These are phyloP conservation scores for Beauveria australis DNA, from an alignment of 2,329 filamentous ascomycete species.

Conservation along the genomic window DNA sequence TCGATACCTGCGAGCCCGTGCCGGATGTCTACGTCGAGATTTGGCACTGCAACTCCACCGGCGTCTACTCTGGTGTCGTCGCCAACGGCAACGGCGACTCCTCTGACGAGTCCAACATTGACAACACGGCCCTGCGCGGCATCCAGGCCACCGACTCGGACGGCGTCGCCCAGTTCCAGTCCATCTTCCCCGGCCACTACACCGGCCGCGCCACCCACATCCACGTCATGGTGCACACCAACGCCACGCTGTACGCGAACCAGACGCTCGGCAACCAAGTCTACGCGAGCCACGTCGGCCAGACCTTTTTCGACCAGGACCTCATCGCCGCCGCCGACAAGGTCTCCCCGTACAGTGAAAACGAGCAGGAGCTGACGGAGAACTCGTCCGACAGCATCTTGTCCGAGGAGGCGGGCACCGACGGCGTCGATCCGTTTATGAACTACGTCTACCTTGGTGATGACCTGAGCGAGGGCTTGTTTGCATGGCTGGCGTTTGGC, in stretches of 20 bases:
- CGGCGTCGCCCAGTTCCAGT: conserved; percentile 35
- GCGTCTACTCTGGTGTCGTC: conserved; percentile 35
- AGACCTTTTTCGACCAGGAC: conserved; percentile 55
- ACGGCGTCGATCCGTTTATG: conserved; percentile 47
- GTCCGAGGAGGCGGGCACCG: conserved; percentile 36
- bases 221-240: conserved; percentile 33
- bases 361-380: conserved; percentile 36
- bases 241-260: conserved; percentile 25
- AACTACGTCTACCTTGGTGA: conserved; percentile 52
- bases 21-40: conserved; percentile 32
- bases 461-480: conserved; percentile 39
- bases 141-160: conserved; percentile 32
- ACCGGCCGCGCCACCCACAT: conserved; percentile 38
- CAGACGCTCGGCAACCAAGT: conserved; percentile 26
- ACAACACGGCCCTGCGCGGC: conserved; percentile 27
- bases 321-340: conserved; percentile 44
- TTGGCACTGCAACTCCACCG: conserved; percentile 38
- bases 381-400: conserved; percentile 45
- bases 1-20: conserved; percentile 32
- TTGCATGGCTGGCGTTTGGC: conserved; percentile 47
- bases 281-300: conserved; percentile 51
- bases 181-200: conserved; percentile 38
- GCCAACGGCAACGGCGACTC: conserved; percentile 36
- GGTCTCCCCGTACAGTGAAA: conserved; percentile 37
- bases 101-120: conserved; percentile 22